These are phyloP conservation scores for Setomelanomma holmii DNA, from an alignment of 2,329 filamentous ascomycete genomes.

Conservation along the genomic window DNA sequence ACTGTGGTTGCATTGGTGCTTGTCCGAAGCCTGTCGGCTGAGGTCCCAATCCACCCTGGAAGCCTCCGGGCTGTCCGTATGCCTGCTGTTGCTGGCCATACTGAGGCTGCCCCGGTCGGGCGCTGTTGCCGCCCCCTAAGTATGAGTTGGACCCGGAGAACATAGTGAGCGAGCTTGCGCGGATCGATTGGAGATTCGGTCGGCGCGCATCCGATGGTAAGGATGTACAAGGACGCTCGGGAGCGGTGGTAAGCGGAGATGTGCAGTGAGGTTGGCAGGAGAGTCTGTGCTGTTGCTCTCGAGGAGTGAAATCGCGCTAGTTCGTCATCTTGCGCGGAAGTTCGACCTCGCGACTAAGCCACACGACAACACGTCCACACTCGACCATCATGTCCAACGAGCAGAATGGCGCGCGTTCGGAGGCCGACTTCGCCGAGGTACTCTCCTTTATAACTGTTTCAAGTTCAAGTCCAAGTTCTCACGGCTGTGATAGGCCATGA, in stretches of 20 bases:
- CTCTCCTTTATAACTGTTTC: background rate
- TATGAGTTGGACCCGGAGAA: constrained; percentile 90
- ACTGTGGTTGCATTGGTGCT: constrained; percentile 55
- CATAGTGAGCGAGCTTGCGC: constrained; percentile 63
- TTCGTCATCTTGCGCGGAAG: constrained; percentile 33
- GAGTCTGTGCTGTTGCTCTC: constrained; percentile 30
- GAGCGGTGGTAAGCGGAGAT: constrained; percentile 26
- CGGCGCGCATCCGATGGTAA: constrained; percentile 30
- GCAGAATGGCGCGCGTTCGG: constrained; percentile 38
- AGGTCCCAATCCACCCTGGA: constrained; percentile 53
- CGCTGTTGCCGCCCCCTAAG: constrained; percentile 78
- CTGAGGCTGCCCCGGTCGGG: constrained; percentile 68
- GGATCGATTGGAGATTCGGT: constrained; percentile 19
- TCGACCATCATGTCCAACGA: constrained; percentile 38
- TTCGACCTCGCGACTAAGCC: constrained; percentile 11
- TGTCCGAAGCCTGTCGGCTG: constrained; percentile 63
- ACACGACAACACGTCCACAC: background rate
- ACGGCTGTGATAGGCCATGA: constrained; percentile 53
- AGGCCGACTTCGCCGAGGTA: constrained; percentile 48
- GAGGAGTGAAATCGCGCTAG: constrained; percentile 40
- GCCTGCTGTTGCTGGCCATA: constrained; percentile 55
- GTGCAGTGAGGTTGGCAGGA: constrained; percentile 25
- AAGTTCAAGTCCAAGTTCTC: constrained; percentile 9
- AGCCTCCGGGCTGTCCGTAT: constrained; percentile 63
- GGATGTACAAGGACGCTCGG: constrained; percentile 20